A percentile compares a stretch with the other conserved stretches of the same genome.
phyloP scores from a whole-genome alignment of 2,329 filamentous ascomycete genomes.

The Chalara sp. region DNA sequence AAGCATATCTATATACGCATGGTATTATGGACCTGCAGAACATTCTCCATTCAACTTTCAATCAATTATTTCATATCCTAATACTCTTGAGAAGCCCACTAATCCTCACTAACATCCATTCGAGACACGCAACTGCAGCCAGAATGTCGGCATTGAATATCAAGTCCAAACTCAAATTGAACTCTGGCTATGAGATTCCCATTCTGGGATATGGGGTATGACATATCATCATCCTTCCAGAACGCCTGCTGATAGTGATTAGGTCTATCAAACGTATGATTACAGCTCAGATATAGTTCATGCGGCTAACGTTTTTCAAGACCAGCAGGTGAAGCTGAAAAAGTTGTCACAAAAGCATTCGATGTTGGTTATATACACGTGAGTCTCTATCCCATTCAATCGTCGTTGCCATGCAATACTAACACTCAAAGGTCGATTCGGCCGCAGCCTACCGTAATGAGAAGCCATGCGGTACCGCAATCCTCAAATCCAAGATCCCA shows the following conservation, averaged over 20 bases:
- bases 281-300: not conserved
- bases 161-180: constrained; percentile 39
- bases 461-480: constrained; percentile 43
- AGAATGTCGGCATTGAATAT: constrained; percentile 37
- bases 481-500: constrained; percentile 42
- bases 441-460: constrained; percentile 54
- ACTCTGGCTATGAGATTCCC: constrained; percentile 56
- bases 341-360: constrained; percentile 49
- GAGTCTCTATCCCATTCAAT: constrained; percentile 4
- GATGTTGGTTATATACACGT: constrained; percentile 51
- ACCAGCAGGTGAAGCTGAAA: constrained; percentile 48
- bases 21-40: too few species aligned
- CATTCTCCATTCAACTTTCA: too few species aligned
- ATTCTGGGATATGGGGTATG: constrained; percentile 51
- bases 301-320: constrained; percentile 24
- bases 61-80: too few species aligned
- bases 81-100: too few species aligned
- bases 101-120: too few species aligned
- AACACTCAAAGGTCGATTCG: constrained; percentile 43
- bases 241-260: constrained; percentile 4
- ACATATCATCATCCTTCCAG: constrained; percentile 1
- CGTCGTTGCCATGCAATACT: not conserved
- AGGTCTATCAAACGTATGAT: constrained; percentile 35
- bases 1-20: too few species aligned
- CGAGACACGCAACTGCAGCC: too few species aligned